phyloP scores from a whole-genome alignment of 768 basidiomycete species.

The Lactarius indigo region DNA sequence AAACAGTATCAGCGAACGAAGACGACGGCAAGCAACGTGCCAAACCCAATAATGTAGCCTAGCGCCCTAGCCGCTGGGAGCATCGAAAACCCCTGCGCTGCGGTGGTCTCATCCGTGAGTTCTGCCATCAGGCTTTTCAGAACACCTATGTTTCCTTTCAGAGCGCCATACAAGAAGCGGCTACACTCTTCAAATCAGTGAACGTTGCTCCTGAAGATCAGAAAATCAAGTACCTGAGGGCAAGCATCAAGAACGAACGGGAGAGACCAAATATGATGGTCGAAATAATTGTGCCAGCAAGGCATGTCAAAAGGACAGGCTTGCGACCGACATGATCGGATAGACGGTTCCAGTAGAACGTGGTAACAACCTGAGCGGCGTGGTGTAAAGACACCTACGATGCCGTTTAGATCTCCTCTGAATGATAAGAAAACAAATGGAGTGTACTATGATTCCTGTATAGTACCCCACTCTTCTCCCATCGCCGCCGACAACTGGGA shows the following conservation, averaged over 20 bases:
- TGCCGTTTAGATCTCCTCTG: not conserved
- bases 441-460: slow-evolving; percentile 45
- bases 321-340: slow-evolving; percentile 45
- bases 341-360: slow-evolving; percentile 43
- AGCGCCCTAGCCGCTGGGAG: slow-evolving; percentile 31
- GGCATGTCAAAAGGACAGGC: slow-evolving; percentile 28
- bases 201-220: not conserved
- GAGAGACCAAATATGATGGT: slow-evolving; percentile 37
- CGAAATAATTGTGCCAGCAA: slow-evolving; percentile 33
- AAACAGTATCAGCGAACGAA: too few relatives aligned
- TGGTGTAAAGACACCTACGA: slow-evolving; percentile 46
- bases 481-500: slow-evolving; percentile 43
- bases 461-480: slow-evolving; percentile 30
- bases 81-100: slow-evolving; percentile 27
- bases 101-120: slow-evolving; percentile 58
- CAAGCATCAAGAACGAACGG: slow-evolving; percentile 33
- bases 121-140: slow-evolving; percentile 31
- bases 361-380: slow-evolving; percentile 42
- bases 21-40: not conserved
- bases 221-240: not conserved
- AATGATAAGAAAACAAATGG: not conserved
- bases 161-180: slow-evolving; percentile 31
- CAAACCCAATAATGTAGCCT: slow-evolving; percentile 5
- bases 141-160: slow-evolving; percentile 39
- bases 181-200: not conserved